Conservation (phyloP, 2,329 filamentous ascomycete genomes). For the Didymellaceae sp. region DNA sequence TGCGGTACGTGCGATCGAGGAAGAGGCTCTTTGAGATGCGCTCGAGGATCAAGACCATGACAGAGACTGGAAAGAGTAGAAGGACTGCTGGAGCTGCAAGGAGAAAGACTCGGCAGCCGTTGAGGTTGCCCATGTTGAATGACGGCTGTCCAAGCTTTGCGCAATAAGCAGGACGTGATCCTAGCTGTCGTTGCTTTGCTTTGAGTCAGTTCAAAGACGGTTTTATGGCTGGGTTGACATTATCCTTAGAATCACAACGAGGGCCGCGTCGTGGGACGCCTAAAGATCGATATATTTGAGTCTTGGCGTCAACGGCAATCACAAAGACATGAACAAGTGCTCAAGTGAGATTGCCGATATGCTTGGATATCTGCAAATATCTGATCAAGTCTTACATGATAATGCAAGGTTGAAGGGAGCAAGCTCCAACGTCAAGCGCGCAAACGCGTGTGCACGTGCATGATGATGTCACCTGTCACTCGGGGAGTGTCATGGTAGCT, state of each 20-base stretch:
- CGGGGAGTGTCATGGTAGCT: too few relatives aligned
- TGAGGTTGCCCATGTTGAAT: constrained; percentile 29
- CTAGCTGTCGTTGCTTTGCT: too few relatives aligned
- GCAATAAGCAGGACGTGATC: not conserved
- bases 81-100: constrained; percentile 32
- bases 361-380: too few relatives aligned
- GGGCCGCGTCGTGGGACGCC: not conserved
- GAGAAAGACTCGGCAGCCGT: constrained; percentile 29
- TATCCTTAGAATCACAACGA: not conserved
- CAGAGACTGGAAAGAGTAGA: constrained; percentile 31
- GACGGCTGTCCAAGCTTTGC: not conserved
- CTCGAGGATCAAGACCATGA: constrained; percentile 34
- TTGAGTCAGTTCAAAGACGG: too few relatives aligned
- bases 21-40: constrained; percentile 31
- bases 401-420: not conserved
- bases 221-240: not conserved
- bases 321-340: too few relatives aligned
- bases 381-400: not conserved
- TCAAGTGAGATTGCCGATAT: too few relatives aligned
- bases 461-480: too few relatives aligned
- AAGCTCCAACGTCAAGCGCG: not conserved
- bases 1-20: constrained; percentile 16
- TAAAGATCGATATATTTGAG: not conserved
- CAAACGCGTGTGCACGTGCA: not conserved
- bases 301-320: constrained; percentile 13